Base-by-base conservation (phyloP, 2,329 filamentous ascomycete genomes). In the Akanthomyces dipterigenus region DNA sequence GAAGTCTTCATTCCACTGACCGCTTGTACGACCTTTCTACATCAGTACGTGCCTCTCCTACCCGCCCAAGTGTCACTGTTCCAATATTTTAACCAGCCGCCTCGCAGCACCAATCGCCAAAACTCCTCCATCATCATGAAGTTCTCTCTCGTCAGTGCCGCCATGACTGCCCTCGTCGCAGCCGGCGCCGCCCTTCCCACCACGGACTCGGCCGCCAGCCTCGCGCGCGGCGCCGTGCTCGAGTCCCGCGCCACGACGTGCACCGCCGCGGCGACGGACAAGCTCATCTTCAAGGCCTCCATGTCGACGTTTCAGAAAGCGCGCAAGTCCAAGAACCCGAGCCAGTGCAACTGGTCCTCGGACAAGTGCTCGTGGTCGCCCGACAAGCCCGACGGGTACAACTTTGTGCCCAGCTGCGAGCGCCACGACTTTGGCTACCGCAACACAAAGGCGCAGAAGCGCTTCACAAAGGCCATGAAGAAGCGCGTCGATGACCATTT, bases 401-500 rank as follows among this genome's bases (percentile, higher is more conserved):
- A 71, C 55, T 78, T 77, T 61, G 12, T 42, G 9, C 59, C 60
- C 11, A 61, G 62, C 62, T 69, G 68, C 65, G 58, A 67, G 43
- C 64, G 68, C 11, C 68, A 67, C 50, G 65, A 69, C 63, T 69
- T 69, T 58, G 68, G 65, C 43, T 69, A 69, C 65, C 61, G 65
- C 55, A 69, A 69, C 65, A 65, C 62, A 67, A 77, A 79, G 66
- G 63, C 56, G 6, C 77, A 79, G 65, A 64, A 61, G 14, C 71
- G 76, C 34, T 76, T 66, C 62, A 67, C 66, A n/a, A 67, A 66
- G 8, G 64, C 64, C 9, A 71, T 70, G 63, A 75, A 74, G 63
- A 61, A 66, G 57, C 65, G 63, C 40, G 72, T 80, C 60, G 77
- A 80, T 60, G 63, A 67, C 54, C 75, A 76, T 26, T 79, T 81